These are phyloP conservation scores for Nakazawaea ambrosiae DNA, from an alignment of 805 yeast species.

Conservation along the genomic window DNA sequence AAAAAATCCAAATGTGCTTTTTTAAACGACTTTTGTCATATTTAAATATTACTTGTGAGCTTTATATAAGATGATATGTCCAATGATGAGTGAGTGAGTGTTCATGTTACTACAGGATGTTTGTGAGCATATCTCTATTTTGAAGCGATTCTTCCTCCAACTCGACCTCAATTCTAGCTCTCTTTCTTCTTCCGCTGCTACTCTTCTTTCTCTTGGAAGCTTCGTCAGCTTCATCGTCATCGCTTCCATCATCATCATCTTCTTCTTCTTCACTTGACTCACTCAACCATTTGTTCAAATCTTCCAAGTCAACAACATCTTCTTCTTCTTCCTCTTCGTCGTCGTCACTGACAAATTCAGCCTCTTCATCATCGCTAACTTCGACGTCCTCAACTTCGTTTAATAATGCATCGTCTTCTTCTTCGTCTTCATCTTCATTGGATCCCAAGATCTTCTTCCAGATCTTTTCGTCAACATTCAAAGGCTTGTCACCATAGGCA, in stretches of 20 bases:
- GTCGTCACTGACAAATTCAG: no score
- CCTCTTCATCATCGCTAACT: constrained; percentile 34
- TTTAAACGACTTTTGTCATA: no score
- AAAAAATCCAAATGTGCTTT: no score
- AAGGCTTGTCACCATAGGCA: constrained; percentile 96
- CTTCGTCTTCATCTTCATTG: no score
- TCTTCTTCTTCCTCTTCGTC: constrained; percentile 86
- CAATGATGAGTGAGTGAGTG: no score
- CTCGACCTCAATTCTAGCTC: constrained; percentile 75
- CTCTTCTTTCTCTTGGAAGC: constrained; percentile 28
- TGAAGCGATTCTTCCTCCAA: constrained; percentile 65
- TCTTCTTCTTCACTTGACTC: constrained; percentile 23
- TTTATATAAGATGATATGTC: no score
- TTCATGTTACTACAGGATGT: no score
- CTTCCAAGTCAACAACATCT: constrained; percentile 80
- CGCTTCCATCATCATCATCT: constrained; percentile 30
- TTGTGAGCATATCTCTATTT: constrained; percentile 4
- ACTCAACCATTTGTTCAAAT: constrained; percentile 84
- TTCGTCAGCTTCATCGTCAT: constrained; percentile 24
- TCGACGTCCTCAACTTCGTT: constrained; percentile 35
- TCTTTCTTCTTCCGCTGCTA: constrained; percentile 40
- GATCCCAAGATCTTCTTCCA: constrained; percentile 91
- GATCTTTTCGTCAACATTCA: constrained; percentile 91
- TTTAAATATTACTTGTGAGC: no score
- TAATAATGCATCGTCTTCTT: no score